Evolutionary conservation across 73 alveolate species (phyloP).

Genomic region (Durusdinium trenchii): DNA sequence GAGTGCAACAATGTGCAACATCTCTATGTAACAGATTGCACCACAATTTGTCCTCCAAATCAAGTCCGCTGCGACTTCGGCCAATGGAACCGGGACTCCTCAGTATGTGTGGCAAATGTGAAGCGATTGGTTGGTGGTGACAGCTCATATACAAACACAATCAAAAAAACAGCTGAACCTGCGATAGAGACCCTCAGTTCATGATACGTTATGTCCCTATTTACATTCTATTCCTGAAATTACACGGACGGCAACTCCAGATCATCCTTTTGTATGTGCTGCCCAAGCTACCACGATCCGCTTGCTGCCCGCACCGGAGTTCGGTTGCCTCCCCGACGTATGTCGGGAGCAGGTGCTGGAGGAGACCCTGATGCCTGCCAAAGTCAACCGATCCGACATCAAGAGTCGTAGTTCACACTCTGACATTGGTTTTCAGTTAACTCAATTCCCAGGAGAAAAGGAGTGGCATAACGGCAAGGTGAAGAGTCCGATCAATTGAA

Average conservation of each 20-base stretch:
- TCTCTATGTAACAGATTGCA: no score
- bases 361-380: conserved; percentile 78
- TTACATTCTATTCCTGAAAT: no score
- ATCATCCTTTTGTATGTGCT: neutral
- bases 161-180: neutral
- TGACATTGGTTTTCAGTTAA: no score
- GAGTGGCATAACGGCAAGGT: no score
- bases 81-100: conserved; percentile 44
- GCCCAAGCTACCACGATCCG: conserved; percentile 72
- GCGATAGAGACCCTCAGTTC: neutral
- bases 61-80: conserved; percentile 90
- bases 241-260: no score
- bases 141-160: neutral
- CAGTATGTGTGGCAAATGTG: neutral
- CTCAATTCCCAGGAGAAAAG: no score
- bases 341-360: conserved; percentile 87
- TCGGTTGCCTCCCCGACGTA: conserved; percentile 60
- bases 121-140: neutral
- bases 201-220: neutral
- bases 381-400: no score
- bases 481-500: no score
- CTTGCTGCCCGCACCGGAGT: conserved; percentile 61
- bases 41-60: no score
- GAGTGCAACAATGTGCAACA: no score
- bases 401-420: no score